phyloP scores from a whole-genome alignment of 306 rosid species.

The Dalbergia cochinchinensis region DNA sequence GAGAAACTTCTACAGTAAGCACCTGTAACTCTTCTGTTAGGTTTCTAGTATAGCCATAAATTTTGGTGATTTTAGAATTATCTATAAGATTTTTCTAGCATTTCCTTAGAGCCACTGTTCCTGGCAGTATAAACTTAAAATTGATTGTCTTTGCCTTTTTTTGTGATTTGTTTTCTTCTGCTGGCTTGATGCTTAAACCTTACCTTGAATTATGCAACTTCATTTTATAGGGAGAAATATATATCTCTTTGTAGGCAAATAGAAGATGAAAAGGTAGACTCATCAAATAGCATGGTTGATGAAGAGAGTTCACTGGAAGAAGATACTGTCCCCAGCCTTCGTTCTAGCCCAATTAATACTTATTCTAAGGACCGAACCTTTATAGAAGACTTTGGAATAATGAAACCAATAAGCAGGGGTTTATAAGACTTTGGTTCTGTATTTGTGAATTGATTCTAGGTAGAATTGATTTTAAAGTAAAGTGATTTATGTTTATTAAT shows the following conservation, averaged over 20 bases:
- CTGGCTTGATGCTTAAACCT: constrained; percentile 35
- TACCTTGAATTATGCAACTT: constrained; percentile 32
- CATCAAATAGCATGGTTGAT: constrained; percentile 71
- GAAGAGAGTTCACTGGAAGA: constrained; percentile 94
- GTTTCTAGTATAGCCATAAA: constrained; percentile 31
- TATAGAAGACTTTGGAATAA: constrained; percentile 94
- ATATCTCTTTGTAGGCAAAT: constrained; percentile 81
- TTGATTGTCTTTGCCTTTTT: not conserved
- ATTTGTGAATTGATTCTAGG: no score
- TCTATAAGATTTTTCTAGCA: constrained; percentile 18
- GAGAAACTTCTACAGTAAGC: constrained; percentile 96
- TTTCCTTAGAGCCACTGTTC: constrained; percentile 1
- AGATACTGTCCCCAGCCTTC: constrained; percentile 77
- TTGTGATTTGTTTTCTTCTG: constrained; percentile 24
- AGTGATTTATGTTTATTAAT: no score
- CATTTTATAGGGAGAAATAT: constrained; percentile 85
- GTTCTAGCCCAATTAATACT: constrained; percentile 83
- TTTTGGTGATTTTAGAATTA: constrained; percentile 30
- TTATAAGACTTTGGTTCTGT: no score
- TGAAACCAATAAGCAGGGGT: constrained; percentile 95
- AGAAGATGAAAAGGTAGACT: constrained; percentile 83
- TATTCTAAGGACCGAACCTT: constrained; percentile 91
- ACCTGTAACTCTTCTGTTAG: constrained; percentile 6
- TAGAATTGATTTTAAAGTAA: no score
- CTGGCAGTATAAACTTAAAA: constrained; percentile 34